Conservation (phyloP, 1,139 yeast genomes). For the Debaryomycetaceae sp. region DNA sequence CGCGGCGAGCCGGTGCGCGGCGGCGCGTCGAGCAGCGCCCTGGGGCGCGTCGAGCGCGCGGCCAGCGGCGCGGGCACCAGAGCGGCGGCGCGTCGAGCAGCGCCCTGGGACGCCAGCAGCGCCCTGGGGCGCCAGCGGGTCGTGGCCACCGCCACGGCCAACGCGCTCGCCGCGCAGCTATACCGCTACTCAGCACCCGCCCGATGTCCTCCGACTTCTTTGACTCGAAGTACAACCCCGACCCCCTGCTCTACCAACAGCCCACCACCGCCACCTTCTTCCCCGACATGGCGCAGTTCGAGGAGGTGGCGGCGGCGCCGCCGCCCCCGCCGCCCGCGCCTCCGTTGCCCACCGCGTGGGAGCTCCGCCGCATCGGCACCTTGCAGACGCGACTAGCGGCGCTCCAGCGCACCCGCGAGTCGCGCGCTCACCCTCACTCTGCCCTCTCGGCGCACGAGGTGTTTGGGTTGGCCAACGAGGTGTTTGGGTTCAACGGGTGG, state of each 20-base stretch:
- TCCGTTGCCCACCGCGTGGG: conserved; percentile 21
- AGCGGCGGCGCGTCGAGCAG: too few relatives aligned
- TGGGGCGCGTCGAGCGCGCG: too few relatives aligned
- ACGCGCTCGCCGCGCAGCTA: too few relatives aligned
- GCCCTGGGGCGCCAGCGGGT: too few relatives aligned
- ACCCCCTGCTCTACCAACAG: conserved; percentile 6
- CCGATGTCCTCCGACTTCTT: conserved; percentile 8
- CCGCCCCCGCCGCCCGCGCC: conserved; percentile 9
- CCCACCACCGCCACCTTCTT: conserved; percentile 21
- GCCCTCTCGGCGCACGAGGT: conserved; percentile 23
- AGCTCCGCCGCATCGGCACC: conserved; percentile 29
- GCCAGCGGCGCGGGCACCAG: too few relatives aligned
- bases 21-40: too few relatives aligned
- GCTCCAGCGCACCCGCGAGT: conserved; percentile 17
- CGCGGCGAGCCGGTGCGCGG: too few relatives aligned
- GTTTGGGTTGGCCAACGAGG: conserved; percentile 54
- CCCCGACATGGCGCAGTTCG: conserved; percentile 20
- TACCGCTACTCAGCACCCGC: too few relatives aligned
- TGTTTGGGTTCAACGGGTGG: conserved; percentile 71
- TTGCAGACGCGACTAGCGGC: conserved; percentile 31
- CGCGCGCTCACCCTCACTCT: conserved; percentile 8
- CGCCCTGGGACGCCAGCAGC: too few relatives aligned
- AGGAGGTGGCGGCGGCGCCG: conserved; percentile 10
- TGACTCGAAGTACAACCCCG: conserved; percentile 5
- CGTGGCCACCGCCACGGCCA: too few relatives aligned